phyloP scores from a whole-genome alignment of 129 eudicot genomes.

The Flaveria trinervia region DNA sequence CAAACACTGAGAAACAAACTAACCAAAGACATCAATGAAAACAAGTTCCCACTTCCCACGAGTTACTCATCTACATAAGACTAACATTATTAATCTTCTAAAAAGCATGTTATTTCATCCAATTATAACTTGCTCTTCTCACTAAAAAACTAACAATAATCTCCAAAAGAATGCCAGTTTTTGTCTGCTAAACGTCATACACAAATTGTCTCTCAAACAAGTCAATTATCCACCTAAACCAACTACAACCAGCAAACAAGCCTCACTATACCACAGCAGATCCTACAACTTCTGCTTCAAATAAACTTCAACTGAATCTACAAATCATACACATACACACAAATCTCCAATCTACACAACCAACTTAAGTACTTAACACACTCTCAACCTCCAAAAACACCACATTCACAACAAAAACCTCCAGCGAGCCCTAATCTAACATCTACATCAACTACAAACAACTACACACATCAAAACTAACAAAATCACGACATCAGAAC shows the following conservation, averaged over 20 bases:
- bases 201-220: neutral
- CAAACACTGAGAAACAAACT: neutral
- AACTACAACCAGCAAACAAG: neutral
- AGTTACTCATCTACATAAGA: neutral
- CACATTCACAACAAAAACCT: constrained; percentile 19
- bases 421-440: neutral
- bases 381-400: neutral
- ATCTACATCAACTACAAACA: neutral
- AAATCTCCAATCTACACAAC: neutral
- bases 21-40: neutral
- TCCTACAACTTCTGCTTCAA: neutral
- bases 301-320: neutral
- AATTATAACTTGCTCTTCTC: no score
- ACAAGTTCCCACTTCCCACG: neutral
- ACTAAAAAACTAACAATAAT: neutral
- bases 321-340: constrained; percentile 8
- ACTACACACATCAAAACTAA: neutral
- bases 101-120: neutral
- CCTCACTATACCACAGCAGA: neutral
- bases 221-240: constrained; percentile 10
- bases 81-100: constrained; percentile 2
- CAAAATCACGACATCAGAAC: constrained; percentile 12
- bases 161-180: neutral
- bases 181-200: neutral
- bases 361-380: neutral